Base-by-base conservation (phyloP, 805 yeast species). In the Debaryomyces maramus region DNA sequence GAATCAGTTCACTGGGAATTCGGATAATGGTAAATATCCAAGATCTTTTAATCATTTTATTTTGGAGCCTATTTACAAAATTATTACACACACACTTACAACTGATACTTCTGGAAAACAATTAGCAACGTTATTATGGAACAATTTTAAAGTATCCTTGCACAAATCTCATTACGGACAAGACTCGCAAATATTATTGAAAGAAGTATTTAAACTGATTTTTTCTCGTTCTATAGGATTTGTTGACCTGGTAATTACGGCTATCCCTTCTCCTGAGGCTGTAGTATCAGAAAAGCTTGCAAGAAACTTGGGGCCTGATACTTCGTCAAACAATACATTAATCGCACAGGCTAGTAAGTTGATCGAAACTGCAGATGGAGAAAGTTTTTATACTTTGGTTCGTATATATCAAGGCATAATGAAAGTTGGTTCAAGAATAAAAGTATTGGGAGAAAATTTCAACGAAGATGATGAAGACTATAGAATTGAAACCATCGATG, bases 51-150 rank as follows among this genome's bases (percentile, higher is more conserved):
- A 75, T 5, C 67, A 72, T 32, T 84, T 88, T 50, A 72, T 93
- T 6, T 62, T 89, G 6, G 80, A 78, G 18, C 99, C 98, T 2
- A 52, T 91, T 9, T 91, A 89, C 64, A 90, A 91, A 56, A 56
- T 90, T 6, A 63, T 82, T 26, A 71, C 88, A 0, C 72, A 77
- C 36, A 70, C 85, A 0, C 53, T 91, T 8, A 71, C 88, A 0
- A 68, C 74, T 24, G 75, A 75, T 13, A 61, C 76, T 2, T 57
- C 61, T 4, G 52, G 50, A 3, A 40, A 45, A 5, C 63, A 64
- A 0, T 55, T 88, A 13, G 55, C 72, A 7, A 40, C 43, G 3
- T 56, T 76, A 16, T 58, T 88, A n/a, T 65, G 70, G 52, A 51
- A 66, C 1, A 63, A 78, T 21, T 80, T 83, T 40, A 70, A 73